Evolutionary conservation across 345 rosid genomes (phyloP).

Genomic region (Salix brachista): DNA sequence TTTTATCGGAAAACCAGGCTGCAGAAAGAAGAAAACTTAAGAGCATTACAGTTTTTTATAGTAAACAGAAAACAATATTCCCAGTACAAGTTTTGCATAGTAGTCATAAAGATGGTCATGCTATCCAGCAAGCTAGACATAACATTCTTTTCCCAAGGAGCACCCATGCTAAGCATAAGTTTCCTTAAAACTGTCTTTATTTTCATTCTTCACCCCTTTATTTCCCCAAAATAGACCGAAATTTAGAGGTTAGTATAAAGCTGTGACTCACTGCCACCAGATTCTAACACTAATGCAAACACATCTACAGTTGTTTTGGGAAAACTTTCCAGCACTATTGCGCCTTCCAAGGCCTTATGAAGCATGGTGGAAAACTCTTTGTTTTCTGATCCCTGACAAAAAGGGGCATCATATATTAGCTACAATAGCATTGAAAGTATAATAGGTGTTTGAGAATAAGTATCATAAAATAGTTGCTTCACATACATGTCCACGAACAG

Average conservation of each 20-base stretch:
- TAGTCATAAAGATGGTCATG: background rate
- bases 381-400: constrained; percentile 63
- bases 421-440: constrained; percentile 4
- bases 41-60: background rate
- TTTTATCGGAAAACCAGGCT: background rate
- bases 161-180: background rate
- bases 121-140: background rate
- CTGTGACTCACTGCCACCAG: constrained; percentile 85
- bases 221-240: background rate
- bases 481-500: constrained; percentile 66
- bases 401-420: constrained; percentile 10
- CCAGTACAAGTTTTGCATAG: background rate
- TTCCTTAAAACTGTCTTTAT: background rate
- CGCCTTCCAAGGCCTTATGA: constrained; percentile 91
- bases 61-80: background rate
- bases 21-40: background rate
- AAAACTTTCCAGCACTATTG: constrained; percentile 72
- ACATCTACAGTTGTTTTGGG: constrained; percentile 97
- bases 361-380: constrained; percentile 83
- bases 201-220: background rate
- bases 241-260: constrained; percentile 1
- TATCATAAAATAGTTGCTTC: constrained; percentile 2
- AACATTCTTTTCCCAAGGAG: constrained; percentile 1
- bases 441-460: background rate
- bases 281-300: constrained; percentile 88